These are phyloP conservation scores for Mycosarcoma mackinlayi DNA, from an alignment of 1,284 basidiomycete genomes.

Conservation along the genomic window DNA sequence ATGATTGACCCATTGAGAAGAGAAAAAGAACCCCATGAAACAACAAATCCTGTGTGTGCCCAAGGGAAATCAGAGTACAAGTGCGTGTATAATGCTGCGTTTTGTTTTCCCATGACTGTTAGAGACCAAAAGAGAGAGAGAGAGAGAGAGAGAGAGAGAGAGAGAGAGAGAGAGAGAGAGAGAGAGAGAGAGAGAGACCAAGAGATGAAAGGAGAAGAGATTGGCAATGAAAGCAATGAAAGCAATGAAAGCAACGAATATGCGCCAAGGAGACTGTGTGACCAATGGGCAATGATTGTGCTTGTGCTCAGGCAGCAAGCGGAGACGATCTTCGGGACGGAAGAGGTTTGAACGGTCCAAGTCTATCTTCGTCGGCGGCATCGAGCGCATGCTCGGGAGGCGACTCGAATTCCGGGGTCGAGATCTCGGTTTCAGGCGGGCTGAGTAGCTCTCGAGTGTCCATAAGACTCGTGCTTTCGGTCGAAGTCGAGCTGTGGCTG, in stretches of 20 bases:
- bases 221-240: no score
- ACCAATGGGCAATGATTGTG: background rate
- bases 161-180: conserved; percentile 1
- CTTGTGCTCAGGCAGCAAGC: conserved; percentile 2
- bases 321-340: conserved; percentile 10
- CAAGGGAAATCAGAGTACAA: no score
- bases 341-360: background rate
- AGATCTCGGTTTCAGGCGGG: conserved; percentile 30
- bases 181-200: background rate
- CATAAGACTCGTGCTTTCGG: conserved; percentile 18
- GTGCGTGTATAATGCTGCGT: conserved; percentile 5
- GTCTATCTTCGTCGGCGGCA: background rate
- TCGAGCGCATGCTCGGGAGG: conserved; percentile 9
- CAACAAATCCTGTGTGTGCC: no score
- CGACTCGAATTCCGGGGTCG: conserved; percentile 32
- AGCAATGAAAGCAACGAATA: no score
- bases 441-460: conserved; percentile 27
- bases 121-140: conserved; percentile 11
- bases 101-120: background rate
- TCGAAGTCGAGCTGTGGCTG: conserved; percentile 28
- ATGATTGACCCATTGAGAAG: no score
- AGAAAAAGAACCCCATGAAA: no score
- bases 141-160: conserved; percentile 11
- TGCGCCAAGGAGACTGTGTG: no score
- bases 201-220: background rate